A percentile compares a stretch with the other conserved stretches of the same genome.
Evolutionary conservation across 2,329 filamentous ascomycete species (phyloP).

Genomic region (Penicillium olsonii): DNA sequence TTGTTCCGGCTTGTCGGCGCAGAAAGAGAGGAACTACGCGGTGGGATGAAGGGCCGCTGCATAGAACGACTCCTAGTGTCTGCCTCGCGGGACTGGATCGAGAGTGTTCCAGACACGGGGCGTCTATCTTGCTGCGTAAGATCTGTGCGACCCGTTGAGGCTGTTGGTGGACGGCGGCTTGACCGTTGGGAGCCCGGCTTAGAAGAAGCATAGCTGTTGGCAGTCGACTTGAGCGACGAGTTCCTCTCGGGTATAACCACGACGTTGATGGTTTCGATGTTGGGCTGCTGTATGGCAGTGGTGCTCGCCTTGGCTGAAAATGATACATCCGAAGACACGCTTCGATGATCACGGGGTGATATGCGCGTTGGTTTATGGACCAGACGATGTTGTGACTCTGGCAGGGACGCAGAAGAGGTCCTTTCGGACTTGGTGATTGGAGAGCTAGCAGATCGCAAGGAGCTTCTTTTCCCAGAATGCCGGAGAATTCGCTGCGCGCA

Average conservation of each 20-base stretch:
- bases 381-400: conserved; percentile 50
- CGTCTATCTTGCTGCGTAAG: conserved; percentile 36
- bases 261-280: conserved; percentile 47
- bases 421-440: conserved; percentile 47
- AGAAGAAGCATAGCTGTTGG: conserved; percentile 41
- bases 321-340: conserved; percentile 45
- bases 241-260: conserved; percentile 50
- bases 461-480: conserved; percentile 56
- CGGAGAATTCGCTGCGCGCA: conserved; percentile 50
- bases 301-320: conserved; percentile 35
- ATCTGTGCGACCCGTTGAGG: conserved; percentile 37
- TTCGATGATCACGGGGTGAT: conserved; percentile 48
- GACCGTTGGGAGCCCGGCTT: conserved; percentile 42
- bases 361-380: conserved; percentile 55
- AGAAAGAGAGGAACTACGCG: conserved; percentile 48
- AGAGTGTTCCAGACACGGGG: conserved; percentile 44
- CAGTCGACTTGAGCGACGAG: conserved; percentile 45
- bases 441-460: conserved; percentile 51
- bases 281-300: conserved; percentile 29
- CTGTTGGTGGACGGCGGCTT: conserved; percentile 37
- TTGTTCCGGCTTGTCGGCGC: conserved; percentile 48
- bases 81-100: conserved; percentile 26
- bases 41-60: conserved; percentile 38
- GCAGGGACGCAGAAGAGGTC: conserved; percentile 46
- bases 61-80: conserved; percentile 31